Evolutionary conservation across 75 land plant genomes (phyloP), one percentile per base, ranked within the genome.

Genomic region (Azolla pinnata): DNA sequence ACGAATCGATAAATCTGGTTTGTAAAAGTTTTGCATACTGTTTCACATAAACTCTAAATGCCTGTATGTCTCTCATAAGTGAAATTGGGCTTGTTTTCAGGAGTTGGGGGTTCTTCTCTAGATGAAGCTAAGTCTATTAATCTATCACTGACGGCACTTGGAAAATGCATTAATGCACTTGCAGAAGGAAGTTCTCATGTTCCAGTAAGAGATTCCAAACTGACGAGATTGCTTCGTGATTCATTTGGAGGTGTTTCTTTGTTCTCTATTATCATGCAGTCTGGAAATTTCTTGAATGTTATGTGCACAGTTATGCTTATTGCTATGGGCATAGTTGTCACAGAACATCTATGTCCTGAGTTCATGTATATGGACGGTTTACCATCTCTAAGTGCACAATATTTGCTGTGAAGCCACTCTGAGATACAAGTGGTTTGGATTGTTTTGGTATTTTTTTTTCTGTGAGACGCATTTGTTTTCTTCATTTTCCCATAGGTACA

Each of bases 1-100:
- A 55, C 73, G 97, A 33, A 65, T 87, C 31, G 78, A 91, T 57
- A 91, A 91, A 72, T 87, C 97, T 56, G 97, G 97, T 87, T 32
- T 3, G 31, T 17, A 19, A 54, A 8, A 9, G 21, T 31, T 5
- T 49, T 17, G 17, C 23, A n/a, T 49, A 10, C 9, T 8, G 52
- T 10, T 30, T 23, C 2, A 23, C 21, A 5, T 56, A 23, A 56
- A 16, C 57, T 3, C 12, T 5, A 5, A 35, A 35, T 35, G 40
- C 40, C 40, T 35, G 5, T 35, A 35, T 5, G 40, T 5, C 12
- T 35, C 12, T 5, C 12, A 35, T 12, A 35, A 35, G 40, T 35
- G 10, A 35, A n/a, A n/a, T n/a, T n/a, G n/a, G n/a, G n/a, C n/a
- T n/a, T 52, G 45, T 17, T 65, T 60, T 28, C 75, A 85, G 89